Evolutionary conservation across 2,329 filamentous ascomycete species (phyloP).

Genomic region (Didymella sp.): DNA sequence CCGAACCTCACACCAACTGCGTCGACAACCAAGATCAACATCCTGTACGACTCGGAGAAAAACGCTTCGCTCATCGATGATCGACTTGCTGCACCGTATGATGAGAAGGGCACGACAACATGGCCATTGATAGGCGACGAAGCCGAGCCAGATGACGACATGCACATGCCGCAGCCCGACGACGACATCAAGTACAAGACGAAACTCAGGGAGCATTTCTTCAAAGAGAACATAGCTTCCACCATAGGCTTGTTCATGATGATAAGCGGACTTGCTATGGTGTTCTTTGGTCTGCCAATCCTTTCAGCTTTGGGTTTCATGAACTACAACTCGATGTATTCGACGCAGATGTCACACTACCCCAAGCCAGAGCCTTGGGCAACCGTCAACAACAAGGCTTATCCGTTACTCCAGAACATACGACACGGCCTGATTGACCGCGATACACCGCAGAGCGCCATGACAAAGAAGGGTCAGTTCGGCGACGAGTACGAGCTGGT

Average conservation of each 20-base stretch:
- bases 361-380: slow-evolving; percentile 51
- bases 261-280: slow-evolving; percentile 55
- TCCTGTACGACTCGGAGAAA: slow-evolving; percentile 35
- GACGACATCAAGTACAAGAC: slow-evolving; percentile 56
- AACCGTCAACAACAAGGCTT: slow-evolving; percentile 56
- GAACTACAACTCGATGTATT: slow-evolving; percentile 49
- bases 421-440: slow-evolving; percentile 59
- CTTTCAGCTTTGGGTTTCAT: slow-evolving; percentile 55
- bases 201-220: slow-evolving; percentile 55
- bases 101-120: slow-evolving; percentile 51
- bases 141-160: slow-evolving; percentile 61
- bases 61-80: slow-evolving; percentile 56
- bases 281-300: slow-evolving; percentile 61
- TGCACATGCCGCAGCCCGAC: slow-evolving; percentile 61
- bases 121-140: slow-evolving; percentile 59
- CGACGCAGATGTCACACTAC: slow-evolving; percentile 49
- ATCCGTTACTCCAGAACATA: slow-evolving; percentile 58
- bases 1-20: slow-evolving; percentile 40
- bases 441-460: slow-evolving; percentile 58
- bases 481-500: slow-evolving; percentile 58
- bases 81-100: slow-evolving; percentile 53
- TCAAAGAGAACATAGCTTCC: slow-evolving; percentile 53
- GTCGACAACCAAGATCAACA: slow-evolving; percentile 36
- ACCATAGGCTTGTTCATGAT: slow-evolving; percentile 55
- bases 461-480: slow-evolving; percentile 55